These are phyloP conservation scores for Eucalyptus regnans DNA, from an alignment of 345 rosid genomes.

Conservation along the genomic window DNA sequence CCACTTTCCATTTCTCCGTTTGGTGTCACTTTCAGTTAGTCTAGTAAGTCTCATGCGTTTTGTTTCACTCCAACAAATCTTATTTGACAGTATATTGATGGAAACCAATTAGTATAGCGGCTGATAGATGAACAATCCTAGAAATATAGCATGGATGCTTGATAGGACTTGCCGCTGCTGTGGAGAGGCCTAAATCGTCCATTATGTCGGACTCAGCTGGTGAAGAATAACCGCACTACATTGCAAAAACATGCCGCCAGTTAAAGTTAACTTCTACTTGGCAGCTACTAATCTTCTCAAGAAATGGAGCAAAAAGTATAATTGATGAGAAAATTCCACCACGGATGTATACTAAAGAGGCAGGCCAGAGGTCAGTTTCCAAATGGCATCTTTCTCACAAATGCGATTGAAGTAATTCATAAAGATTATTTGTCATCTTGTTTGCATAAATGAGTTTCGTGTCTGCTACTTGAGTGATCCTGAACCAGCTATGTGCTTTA, in stretches of 20 bases:
- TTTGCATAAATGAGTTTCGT: not conserved
- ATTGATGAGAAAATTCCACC: not conserved
- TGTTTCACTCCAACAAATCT: not conserved
- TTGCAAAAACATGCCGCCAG: not conserved
- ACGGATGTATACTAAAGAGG: not conserved
- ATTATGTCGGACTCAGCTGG: conserved; percentile 3
- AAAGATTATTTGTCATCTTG: not conserved
- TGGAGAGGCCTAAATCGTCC: not conserved
- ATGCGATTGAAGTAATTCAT: not conserved
- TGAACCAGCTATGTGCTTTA: not conserved
- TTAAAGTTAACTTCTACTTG: not conserved
- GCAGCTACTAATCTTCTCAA: not conserved
- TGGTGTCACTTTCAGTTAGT: not conserved
- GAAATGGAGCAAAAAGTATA: not conserved
- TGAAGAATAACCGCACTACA: conserved; percentile 2
- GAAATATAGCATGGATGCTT: not conserved
- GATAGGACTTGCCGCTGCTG: not conserved
- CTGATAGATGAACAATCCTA: not conserved
- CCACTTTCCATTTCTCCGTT: not conserved
- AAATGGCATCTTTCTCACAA: not conserved
- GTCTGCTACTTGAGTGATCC: not conserved
- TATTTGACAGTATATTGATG: not conserved
- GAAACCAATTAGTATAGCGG: not conserved
- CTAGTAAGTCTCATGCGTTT: not conserved
- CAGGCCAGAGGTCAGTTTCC: not conserved